Evolutionary conservation across 345 rosid species (phyloP).

Genomic region (Leavenworthia alabamica): DNA sequence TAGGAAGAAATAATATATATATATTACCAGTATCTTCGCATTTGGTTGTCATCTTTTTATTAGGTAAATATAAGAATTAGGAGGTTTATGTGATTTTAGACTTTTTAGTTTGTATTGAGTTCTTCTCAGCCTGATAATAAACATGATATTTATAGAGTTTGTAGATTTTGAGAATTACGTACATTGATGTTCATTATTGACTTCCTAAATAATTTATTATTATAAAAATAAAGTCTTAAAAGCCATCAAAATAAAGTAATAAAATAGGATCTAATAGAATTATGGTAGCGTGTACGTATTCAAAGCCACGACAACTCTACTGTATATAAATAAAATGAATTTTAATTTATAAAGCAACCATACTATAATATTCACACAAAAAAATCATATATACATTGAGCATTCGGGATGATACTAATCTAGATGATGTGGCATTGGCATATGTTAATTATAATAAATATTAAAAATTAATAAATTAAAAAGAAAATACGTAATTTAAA

Average conservation of each 20-base stretch:
- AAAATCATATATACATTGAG: neutral
- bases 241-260: neutral
- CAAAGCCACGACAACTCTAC: neutral
- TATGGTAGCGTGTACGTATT: neutral
- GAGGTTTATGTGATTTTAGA: too few relatives aligned
- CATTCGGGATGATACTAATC: too few relatives aligned
- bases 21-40: conserved; percentile 5
- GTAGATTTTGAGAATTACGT: neutral
- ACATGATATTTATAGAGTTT: conserved; percentile 14
- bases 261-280: neutral
- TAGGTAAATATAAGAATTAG: neutral
- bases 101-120: neutral
- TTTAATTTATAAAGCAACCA: neutral
- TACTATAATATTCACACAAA: neutral
- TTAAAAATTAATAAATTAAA: too few relatives aligned
- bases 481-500: too few relatives aligned
- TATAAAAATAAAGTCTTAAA: neutral
- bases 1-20: too few relatives aligned
- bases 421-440: too few relatives aligned
- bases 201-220: neutral
- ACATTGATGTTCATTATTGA: conserved; percentile 1
- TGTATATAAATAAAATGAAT: neutral
- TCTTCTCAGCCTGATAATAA: too few relatives aligned
- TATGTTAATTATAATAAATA: too few relatives aligned
- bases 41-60: conserved; percentile 1